Base-by-base conservation (phyloP, 371 early-diverging fungal genomes). In the Mucor saturninus region DNA sequence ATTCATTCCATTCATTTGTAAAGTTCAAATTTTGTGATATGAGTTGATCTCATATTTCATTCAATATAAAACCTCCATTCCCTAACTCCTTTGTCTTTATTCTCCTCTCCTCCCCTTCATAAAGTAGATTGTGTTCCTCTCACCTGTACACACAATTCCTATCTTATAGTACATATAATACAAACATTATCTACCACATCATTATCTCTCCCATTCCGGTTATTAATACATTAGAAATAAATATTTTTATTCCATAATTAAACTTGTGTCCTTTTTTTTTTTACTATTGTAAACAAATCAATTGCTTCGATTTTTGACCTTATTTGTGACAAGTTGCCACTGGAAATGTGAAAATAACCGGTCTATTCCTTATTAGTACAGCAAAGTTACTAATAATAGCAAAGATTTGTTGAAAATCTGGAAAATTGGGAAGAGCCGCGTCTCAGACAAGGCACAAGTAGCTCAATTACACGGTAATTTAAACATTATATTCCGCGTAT, bases 11-110 rank as follows among this genome's bases (percentile, higher is more conserved):
- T 43, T 52, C 60, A 39, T 60, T 50, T 51, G 6, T 39, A 15
- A 59, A 37, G 49, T 38, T 39, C 2, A 21, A 46, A 46, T 8
- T 21, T 30, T 52, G 42, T 29, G 5, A 29, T 56, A 61, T 61
- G 46, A 54, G 61, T 61, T 61, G 61, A 61, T 45, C 61, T 61
- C 54, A 61, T 60, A 60, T 43, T 35, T 35, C 38, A 51, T 32
- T 49, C 26, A 37, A 11, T 42, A 60, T 37, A 59, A 21, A n/a
- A 29, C 14, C 48, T 37, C 37, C 50, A 50, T 59, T 38, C 10
- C 50, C 59, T 50, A 37, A 46, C 45, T 4, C 26, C 46, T 21
- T 10, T 46, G 11, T 52, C 43, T 21, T 5, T 15, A 3, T 30
- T 30, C 3, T 31, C 31, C 29, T 40, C 50, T 28, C 52, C 40